Percentiles rank a stretch among this genome's conserved stretches.
Conservation (phyloP, 2,329 filamentous ascomycete species). For the Penicillium aurantiogriseum region DNA sequence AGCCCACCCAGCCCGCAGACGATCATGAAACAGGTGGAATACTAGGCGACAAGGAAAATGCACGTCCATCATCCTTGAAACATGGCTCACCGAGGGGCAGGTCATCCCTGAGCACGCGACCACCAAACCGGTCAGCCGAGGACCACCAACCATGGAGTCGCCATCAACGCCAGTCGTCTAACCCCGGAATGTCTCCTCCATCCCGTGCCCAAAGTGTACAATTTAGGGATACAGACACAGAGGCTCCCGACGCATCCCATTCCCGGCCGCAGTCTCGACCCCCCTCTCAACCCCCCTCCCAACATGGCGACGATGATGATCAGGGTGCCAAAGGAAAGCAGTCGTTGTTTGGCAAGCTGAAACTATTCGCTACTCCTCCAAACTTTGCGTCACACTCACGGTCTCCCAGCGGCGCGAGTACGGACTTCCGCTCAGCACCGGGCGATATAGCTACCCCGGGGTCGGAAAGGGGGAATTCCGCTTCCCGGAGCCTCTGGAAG, state of each 20-base stretch:
- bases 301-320: constrained; percentile 61
- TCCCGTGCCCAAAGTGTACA: constrained; percentile 68
- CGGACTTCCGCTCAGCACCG: constrained; percentile 40
- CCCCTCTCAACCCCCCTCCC: constrained; percentile 31
- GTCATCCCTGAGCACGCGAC: constrained; percentile 26
- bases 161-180: constrained; percentile 27
- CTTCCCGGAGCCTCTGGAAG: constrained; percentile 55
- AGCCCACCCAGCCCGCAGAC: constrained; percentile 17
- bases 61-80: constrained; percentile 12
- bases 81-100: constrained; percentile 21
- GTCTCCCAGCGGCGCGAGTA: constrained; percentile 48
- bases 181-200: constrained; percentile 37
- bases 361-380: constrained; percentile 64
- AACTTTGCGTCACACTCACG: constrained; percentile 51
- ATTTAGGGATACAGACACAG: constrained; percentile 59
- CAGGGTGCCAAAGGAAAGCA: constrained; percentile 56
- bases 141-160: constrained; percentile 20
- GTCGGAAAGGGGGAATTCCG: constrained; percentile 51
- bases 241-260: constrained; percentile 52
- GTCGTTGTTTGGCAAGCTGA: constrained; percentile 75
- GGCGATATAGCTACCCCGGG: constrained; percentile 46
- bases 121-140: constrained; percentile 28
- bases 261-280: constrained; percentile 58
- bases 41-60: constrained; percentile 14
- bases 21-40: constrained; percentile 12